Conservation (phyloP, 1,139 yeast species). For the Waltiozyma sp. region DNA sequence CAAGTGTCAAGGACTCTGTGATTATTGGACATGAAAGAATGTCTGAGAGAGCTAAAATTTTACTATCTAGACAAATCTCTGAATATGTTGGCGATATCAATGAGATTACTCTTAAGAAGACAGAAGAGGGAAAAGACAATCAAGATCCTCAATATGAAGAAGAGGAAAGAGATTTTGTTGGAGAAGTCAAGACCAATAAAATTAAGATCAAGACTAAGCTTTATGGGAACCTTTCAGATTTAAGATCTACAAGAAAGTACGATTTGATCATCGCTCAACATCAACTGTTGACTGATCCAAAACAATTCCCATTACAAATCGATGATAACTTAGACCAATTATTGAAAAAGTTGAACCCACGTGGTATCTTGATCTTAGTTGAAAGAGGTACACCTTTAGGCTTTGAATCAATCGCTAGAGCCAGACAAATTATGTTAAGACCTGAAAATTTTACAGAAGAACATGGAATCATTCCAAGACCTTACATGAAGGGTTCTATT, state of each 20-base stretch:
- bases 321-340: slow-evolving; percentile 58
- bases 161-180: slow-evolving; percentile 26
- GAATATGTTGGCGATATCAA: slow-evolving; percentile 29
- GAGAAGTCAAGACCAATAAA: slow-evolving; percentile 48
- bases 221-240: slow-evolving; percentile 24
- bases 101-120: slow-evolving; percentile 13
- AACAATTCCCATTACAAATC: slow-evolving; percentile 58
- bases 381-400: slow-evolving; percentile 91
- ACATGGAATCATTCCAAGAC: slow-evolving; percentile 58
- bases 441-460: slow-evolving; percentile 58
- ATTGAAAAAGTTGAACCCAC: slow-evolving; percentile 54
- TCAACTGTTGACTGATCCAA: slow-evolving; percentile 53
- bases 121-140: slow-evolving; percentile 10
- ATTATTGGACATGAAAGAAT: slow-evolving; percentile 64
- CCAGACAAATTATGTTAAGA: slow-evolving; percentile 77
- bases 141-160: slow-evolving; percentile 8
- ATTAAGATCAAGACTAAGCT: slow-evolving; percentile 44
- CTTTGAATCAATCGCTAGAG: slow-evolving; percentile 79
- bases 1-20: slow-evolving; percentile 59
- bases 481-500: slow-evolving; percentile 46
- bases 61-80: slow-evolving; percentile 58
- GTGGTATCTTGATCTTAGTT: slow-evolving; percentile 65
- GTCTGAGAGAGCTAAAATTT: slow-evolving; percentile 69
- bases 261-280: slow-evolving; percentile 84
- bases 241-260: slow-evolving; percentile 38